Percentiles rank a stretch among this genome's conserved stretches.
Conservation (phyloP, 2,329 filamentous ascomycete genomes). For the Colletotrichum kahawae region DNA sequence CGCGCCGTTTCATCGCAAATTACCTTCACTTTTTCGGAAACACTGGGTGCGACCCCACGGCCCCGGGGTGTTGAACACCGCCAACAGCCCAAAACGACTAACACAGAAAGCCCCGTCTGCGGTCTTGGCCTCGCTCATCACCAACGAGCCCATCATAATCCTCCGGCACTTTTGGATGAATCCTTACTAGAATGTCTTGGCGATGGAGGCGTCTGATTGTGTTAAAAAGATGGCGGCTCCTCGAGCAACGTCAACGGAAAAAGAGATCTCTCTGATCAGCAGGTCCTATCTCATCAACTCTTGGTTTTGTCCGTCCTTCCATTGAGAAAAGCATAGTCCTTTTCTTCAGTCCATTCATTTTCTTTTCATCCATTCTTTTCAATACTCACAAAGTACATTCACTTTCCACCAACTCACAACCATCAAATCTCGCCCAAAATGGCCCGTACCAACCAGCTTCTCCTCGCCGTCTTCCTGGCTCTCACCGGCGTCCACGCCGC, state of each 20-base stretch:
- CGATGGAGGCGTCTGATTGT: not conserved
- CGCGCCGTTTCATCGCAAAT: constrained; percentile 6
- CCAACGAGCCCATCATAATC: not conserved
- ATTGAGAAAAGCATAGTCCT: not conserved
- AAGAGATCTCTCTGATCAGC: not conserved
- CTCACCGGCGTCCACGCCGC: constrained; percentile 5
- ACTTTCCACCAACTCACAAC: not conserved
- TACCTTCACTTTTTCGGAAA: constrained; percentile 3
- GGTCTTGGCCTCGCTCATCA: not conserved
- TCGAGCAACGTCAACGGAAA: not conserved
- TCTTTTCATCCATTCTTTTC: not conserved
- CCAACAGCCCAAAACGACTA: not conserved
- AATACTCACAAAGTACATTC: not conserved
- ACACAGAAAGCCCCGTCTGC: not conserved
- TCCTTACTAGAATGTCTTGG: constrained; percentile 1
- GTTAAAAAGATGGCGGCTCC: not conserved
- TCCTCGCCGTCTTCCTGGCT: constrained; percentile 8
- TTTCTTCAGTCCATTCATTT: not conserved
- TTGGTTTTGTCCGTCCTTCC: not conserved
- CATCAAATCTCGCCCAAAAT: not conserved
- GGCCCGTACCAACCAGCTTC: constrained; percentile 2
- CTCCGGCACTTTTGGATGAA: not conserved
- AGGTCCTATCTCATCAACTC: not conserved
- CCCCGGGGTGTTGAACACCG: not conserved
- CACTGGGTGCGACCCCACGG: not conserved